phyloP scores from a whole-genome alignment of 768 basidiomycete genomes.

The Ramaria rubella region DNA sequence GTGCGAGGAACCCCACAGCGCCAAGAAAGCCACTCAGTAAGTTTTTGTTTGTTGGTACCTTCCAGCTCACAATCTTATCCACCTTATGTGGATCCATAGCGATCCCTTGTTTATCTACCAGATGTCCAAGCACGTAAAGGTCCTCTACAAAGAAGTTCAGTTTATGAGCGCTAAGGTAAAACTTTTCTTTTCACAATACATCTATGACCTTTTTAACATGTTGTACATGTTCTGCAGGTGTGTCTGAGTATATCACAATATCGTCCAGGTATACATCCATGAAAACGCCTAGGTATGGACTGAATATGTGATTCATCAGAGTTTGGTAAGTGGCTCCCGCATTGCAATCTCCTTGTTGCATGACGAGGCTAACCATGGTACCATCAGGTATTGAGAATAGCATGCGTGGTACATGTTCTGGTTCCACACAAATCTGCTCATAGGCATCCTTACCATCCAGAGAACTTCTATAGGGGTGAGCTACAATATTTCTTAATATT shows the following conservation, averaged over 20 bases:
- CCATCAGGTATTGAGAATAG: constrained; percentile 36
- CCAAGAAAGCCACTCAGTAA: constrained; percentile 32
- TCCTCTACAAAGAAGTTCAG: constrained; percentile 24
- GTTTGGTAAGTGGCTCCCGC: constrained; percentile 36
- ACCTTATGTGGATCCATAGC: constrained; percentile 37
- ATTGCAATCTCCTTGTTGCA: constrained; percentile 31
- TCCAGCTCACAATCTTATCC: constrained; percentile 27
- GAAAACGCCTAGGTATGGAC: constrained; percentile 23
- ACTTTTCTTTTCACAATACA: constrained; percentile 25
- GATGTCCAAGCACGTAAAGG: constrained; percentile 24
- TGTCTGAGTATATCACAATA: constrained; percentile 29
- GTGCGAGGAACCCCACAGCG: constrained; percentile 27
- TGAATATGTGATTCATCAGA: constrained; percentile 37
- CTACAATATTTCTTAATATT: constrained; percentile 20
- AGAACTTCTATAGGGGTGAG: constrained; percentile 16
- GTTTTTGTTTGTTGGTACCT: constrained; percentile 24
- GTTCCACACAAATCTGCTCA: constrained; percentile 25
- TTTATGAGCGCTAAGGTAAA: constrained; percentile 33
- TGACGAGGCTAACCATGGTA: constrained; percentile 36
- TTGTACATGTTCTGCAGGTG: constrained; percentile 23
- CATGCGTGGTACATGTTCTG: constrained; percentile 21
- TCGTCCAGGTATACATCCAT: constrained; percentile 33
- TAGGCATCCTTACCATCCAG: constrained; percentile 28
- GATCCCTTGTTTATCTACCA: constrained; percentile 34
- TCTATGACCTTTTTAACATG: constrained; percentile 29